phyloP scores from a whole-genome alignment of 2,329 filamentous ascomycete species.

The Fusarium mexicanum region DNA sequence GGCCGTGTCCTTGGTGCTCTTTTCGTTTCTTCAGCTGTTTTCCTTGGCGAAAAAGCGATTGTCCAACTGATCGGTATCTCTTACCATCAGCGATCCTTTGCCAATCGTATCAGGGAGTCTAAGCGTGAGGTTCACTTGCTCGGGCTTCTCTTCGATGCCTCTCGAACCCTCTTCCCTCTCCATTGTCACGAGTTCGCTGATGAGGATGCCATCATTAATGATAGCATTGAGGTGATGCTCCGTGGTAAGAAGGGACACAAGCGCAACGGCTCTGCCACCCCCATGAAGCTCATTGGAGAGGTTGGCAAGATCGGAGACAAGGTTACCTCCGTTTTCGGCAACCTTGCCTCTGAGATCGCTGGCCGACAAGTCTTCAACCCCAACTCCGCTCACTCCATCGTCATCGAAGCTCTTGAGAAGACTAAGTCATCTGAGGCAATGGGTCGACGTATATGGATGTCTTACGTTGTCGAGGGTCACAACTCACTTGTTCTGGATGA shows the following conservation, averaged over 20 bases:
- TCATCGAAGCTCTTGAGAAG: constrained; percentile 89
- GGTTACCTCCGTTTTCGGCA: constrained; percentile 91
- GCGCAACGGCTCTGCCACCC: constrained; percentile 72
- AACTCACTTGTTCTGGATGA: constrained; percentile 84
- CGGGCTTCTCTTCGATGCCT: constrained; percentile 88
- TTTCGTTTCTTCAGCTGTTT: constrained; percentile 74
- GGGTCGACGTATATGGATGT: constrained; percentile 97
- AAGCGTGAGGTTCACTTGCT: constrained; percentile 87
- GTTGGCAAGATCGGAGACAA: constrained; percentile 90
- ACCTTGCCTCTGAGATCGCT: constrained; percentile 92
- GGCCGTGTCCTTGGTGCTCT: constrained; percentile 72
- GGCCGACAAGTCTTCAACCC: constrained; percentile 96
- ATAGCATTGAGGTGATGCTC: constrained; percentile 77
- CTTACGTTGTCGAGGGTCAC: constrained; percentile 89
- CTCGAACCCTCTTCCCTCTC: constrained; percentile 86
- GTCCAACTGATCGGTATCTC: constrained; percentile 86
- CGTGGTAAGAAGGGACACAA: constrained; percentile 62
- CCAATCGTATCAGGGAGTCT: constrained; percentile 84
- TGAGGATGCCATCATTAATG: constrained; percentile 91
- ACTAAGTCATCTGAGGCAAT: constrained; percentile 87
- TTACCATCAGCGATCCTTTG: constrained; percentile 86
- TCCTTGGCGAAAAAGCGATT: constrained; percentile 79
- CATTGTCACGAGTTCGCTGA: constrained; percentile 91
- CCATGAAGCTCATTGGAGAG: constrained; percentile 80
- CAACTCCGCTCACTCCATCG: constrained; percentile 87